These are phyloP conservation scores for Acer saccharum DNA, from an alignment of 345 rosid species.

Conservation along the genomic window DNA sequence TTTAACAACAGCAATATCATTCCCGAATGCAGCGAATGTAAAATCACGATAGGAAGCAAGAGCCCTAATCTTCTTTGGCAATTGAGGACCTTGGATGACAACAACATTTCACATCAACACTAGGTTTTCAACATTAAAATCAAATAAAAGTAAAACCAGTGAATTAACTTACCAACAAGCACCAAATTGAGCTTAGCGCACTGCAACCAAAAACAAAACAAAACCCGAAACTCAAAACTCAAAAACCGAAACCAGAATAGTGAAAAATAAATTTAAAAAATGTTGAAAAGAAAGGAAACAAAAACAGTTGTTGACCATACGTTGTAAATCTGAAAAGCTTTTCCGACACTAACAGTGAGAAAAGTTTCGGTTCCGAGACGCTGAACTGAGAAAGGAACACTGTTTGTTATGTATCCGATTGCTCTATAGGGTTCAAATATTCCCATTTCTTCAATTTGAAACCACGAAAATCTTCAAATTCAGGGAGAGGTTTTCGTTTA, in stretches of 20 bases:
- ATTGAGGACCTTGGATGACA: conserved; percentile 61
- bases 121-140: neutral
- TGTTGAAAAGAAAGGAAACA: neutral
- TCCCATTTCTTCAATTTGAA: conserved; percentile 53
- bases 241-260: neutral
- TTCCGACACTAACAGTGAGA: conserved; percentile 88
- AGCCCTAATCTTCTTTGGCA: conserved; percentile 88
- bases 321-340: conserved; percentile 90
- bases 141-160: neutral
- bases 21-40: conserved; percentile 83
- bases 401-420: conserved; percentile 81
- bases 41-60: conserved; percentile 80
- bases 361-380: conserved; percentile 90
- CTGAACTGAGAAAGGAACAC: conserved; percentile 84
- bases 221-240: neutral
- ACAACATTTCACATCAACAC: neutral
- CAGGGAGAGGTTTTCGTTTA: neutral
- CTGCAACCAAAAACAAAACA: conserved; percentile 37
- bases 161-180: conserved; percentile 57
- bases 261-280: neutral
- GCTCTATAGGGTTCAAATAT: conserved; percentile 93
- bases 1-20: conserved; percentile 70
- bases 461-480: neutral
- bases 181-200: conserved; percentile 86
- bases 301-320: conserved; percentile 22